Evolutionary conservation across 164 flowering plant species (phyloP).

Genomic region (Berberis thunbergii): DNA sequence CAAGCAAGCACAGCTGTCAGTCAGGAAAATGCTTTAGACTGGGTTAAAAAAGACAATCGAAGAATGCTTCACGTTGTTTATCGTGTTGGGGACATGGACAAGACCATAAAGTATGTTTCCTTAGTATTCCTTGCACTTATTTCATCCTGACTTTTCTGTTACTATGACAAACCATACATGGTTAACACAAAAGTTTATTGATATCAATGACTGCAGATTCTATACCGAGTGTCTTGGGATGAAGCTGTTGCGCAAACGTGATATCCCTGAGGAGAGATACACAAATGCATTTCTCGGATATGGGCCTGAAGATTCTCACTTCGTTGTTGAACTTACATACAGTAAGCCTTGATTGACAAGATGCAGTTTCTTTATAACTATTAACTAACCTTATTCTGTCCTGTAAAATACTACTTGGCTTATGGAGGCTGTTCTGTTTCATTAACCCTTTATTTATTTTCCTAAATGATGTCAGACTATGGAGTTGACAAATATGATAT

Average conservation of each 20-base stretch:
- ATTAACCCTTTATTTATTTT: not conserved
- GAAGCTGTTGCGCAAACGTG: constrained; percentile 91
- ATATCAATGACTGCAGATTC: constrained; percentile 44
- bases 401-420: too few species aligned
- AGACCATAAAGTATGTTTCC: constrained; percentile 69
- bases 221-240: constrained; percentile 96
- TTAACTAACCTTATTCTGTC: too few species aligned
- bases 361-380: too few species aligned
- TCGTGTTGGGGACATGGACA: constrained; percentile 96
- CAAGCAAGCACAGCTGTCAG: constrained; percentile 59
- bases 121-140: not conserved
- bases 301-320: constrained; percentile 99
- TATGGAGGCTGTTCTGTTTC: not conserved
- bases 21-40: constrained; percentile 59
- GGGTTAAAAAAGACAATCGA: constrained; percentile 84
- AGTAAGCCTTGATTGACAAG: constrained; percentile 37
- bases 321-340: constrained; percentile 95
- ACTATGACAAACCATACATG: too few species aligned
- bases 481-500: constrained; percentile 94
- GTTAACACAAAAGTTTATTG: constrained; percentile 1
- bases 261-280: constrained; percentile 95
- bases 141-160: too few species aligned
- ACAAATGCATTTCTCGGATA: constrained; percentile 98
- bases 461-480: constrained; percentile 56
- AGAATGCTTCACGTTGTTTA: constrained; percentile 96